These are phyloP conservation scores for Bacidia gigantensis DNA, from an alignment of 495 filamentous ascomycete genomes.

Conservation along the genomic window DNA sequence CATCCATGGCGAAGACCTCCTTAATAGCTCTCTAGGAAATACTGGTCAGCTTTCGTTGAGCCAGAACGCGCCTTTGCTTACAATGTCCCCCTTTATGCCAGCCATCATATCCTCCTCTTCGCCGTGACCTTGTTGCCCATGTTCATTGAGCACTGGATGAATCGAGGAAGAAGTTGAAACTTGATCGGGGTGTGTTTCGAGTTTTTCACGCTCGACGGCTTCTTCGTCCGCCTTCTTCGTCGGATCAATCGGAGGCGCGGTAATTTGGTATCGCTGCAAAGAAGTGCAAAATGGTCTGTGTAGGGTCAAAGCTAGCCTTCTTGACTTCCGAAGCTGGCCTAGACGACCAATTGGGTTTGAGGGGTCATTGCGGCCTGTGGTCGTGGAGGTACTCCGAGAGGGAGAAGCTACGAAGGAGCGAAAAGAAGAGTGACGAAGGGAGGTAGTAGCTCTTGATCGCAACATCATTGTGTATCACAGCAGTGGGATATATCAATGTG, in stretches of 20 bases:
- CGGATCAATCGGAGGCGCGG: constrained; percentile 21
- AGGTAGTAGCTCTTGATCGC: constrained; percentile 34
- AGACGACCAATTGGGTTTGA: neutral
- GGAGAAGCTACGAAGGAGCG: constrained; percentile 32
- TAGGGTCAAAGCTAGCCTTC: constrained; percentile 26
- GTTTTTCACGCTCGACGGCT: constrained; percentile 32
- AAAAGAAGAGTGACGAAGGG: constrained; percentile 32
- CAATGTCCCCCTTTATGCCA: constrained; percentile 59
- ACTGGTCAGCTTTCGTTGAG: neutral
- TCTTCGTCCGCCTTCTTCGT: constrained; percentile 41
- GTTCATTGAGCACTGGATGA: constrained; percentile 38
- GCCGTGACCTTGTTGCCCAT: constrained; percentile 22
- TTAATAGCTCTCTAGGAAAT: constrained; percentile 54
- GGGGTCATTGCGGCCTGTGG: constrained; percentile 26
- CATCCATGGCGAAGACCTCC: constrained; percentile 68
- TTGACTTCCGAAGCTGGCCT: neutral
- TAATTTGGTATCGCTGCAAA: constrained; percentile 31
- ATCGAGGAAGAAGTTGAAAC: constrained; percentile 44
- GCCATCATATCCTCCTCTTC: constrained; percentile 49
- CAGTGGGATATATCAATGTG: neutral
- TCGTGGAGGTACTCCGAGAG: constrained; percentile 31
- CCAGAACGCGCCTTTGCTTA: constrained; percentile 30
- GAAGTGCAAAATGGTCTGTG: constrained; percentile 40
- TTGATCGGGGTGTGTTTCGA: constrained; percentile 41
- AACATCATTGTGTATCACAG: constrained; percentile 26